These are phyloP conservation scores for Orbilia blumenaviensis DNA, from an alignment of 2,329 filamentous ascomycete genomes.

Conservation along the genomic window DNA sequence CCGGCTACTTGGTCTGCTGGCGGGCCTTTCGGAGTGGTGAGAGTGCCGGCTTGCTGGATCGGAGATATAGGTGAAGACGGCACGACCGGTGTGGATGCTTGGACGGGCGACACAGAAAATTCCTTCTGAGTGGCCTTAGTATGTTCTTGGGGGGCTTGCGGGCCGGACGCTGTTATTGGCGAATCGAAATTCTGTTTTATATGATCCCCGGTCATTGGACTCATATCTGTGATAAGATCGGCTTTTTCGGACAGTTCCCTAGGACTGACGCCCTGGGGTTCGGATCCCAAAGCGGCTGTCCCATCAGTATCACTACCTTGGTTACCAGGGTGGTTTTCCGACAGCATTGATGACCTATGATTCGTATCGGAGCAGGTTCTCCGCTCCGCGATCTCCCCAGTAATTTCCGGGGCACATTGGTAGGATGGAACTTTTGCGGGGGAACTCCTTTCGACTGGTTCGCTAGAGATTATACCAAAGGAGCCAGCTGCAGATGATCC, in stretches of 20 bases:
- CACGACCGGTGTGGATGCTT: slow-evolving; percentile 55
- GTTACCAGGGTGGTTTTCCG: slow-evolving; percentile 58
- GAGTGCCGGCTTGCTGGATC: slow-evolving; percentile 41
- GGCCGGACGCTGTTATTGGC: neutral
- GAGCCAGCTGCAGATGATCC: slow-evolving; percentile 30
- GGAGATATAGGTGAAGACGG: slow-evolving; percentile 56
- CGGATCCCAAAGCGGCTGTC: neutral
- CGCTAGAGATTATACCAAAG: slow-evolving; percentile 9
- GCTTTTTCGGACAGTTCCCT: neutral
- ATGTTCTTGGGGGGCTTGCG: neutral
- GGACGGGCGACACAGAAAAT: slow-evolving; percentile 50
- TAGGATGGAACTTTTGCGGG: slow-evolving; percentile 48
- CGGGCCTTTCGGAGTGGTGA: slow-evolving; percentile 42
- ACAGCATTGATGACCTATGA: slow-evolving; percentile 61
- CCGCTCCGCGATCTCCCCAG: slow-evolving; percentile 26
- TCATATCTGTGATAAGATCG: neutral
- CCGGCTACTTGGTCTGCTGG: slow-evolving; percentile 63
- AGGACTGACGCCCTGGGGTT: neutral
- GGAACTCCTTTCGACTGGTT: slow-evolving; percentile 36
- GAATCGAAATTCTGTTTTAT: neutral
- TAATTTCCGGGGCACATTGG: slow-evolving; percentile 21
- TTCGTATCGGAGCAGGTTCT: slow-evolving; percentile 37
- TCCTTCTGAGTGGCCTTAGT: neutral
- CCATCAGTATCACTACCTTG: neutral
- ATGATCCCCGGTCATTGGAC: neutral